Evolutionary conservation across 148 eudicot genomes (phyloP), one percentile per base, ranked within the genome.

Genomic region (Beta vulgaris): DNA sequence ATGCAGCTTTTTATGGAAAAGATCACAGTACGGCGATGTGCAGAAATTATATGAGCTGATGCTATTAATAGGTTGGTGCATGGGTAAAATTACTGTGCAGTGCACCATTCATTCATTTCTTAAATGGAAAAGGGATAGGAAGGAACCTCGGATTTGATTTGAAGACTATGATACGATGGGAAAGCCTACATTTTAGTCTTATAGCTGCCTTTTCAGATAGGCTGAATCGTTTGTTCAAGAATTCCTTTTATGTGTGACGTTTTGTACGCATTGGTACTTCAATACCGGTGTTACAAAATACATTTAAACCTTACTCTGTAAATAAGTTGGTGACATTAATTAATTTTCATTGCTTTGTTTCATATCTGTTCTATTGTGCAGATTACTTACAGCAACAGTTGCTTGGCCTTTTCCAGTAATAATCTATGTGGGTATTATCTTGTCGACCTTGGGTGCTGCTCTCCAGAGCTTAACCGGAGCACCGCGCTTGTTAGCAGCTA

Each of bases 391-490:
- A 51, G 99, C 99, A 59, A 87, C 91, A 54, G 90, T 95, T 77
- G 99, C 99, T 74, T 92, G 98, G 99, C 99, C 99, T 70, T 76
- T 88, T 62, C 94, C 99, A 26, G 85, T 86, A 61, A 84, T 95
- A 49, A 85, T 89, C 26, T 91, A 95, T 77, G 75, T 95, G 48
- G 99, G 99, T 74, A 95, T 95, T 73, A 92, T 95, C 67, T 94
- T 95, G 75, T 95, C 99, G 76, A 95, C 99, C 73, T 81, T 95
- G 67, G 99, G 99, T 40, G 99, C 99, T 59, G 99, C 99, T 46
- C 94, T 95, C 66, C 99, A 95, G 80, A 95, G 99, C 86, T 54
- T 95, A 79, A 89, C 94, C 12, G 99, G 99, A 49, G 99, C 99
- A 64, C 99, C 99, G 25, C 96, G 91, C 48, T 85, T 95, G 57